Percentiles rank a stretch among this genome's conserved stretches.
Evolutionary conservation across 2,329 filamentous ascomycete genomes (phyloP).

Genomic region (Paecilomyces dactylethromorphus): DNA sequence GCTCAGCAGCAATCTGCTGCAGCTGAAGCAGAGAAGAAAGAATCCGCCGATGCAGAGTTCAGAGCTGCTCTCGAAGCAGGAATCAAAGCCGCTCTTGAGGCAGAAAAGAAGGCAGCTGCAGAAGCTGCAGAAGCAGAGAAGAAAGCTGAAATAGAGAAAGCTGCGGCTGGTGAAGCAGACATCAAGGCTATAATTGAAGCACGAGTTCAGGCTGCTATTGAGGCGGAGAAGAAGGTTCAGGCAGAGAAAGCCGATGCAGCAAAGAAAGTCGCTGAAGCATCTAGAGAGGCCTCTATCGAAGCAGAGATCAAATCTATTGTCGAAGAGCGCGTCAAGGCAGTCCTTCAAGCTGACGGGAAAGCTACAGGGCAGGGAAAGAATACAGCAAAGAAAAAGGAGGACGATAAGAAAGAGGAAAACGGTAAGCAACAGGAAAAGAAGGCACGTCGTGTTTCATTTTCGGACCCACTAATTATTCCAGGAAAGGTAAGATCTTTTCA

Average conservation of each 20-base stretch:
- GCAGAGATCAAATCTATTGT: not conserved
- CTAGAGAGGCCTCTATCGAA: not conserved
- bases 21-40: not conserved
- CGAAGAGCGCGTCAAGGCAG: not conserved
- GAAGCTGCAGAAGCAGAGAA: slow-evolving; percentile 4
- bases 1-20: not conserved
- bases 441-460: slow-evolving; percentile 12
- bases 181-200: slow-evolving; percentile 5
- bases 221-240: slow-evolving; percentile 1
- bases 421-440: slow-evolving; percentile 1
- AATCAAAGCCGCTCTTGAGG: not conserved
- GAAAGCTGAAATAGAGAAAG: not conserved
- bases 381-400: slow-evolving; percentile 1
- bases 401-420: slow-evolving; percentile 3
- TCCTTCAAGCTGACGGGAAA: too few species aligned
- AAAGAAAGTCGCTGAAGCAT: not conserved
- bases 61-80: slow-evolving; percentile 1
- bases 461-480: slow-evolving; percentile 6
- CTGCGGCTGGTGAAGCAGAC: not conserved
- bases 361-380: not conserved
- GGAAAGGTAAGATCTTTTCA: slow-evolving; percentile 8
- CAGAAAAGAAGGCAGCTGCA: slow-evolving; percentile 1
- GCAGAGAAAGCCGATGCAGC: slow-evolving; percentile 1
- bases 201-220: not conserved
- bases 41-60: not conserved